Base-by-base conservation (phyloP, 2,329 filamentous ascomycete species). In the Apiospora saccharicola region DNA sequence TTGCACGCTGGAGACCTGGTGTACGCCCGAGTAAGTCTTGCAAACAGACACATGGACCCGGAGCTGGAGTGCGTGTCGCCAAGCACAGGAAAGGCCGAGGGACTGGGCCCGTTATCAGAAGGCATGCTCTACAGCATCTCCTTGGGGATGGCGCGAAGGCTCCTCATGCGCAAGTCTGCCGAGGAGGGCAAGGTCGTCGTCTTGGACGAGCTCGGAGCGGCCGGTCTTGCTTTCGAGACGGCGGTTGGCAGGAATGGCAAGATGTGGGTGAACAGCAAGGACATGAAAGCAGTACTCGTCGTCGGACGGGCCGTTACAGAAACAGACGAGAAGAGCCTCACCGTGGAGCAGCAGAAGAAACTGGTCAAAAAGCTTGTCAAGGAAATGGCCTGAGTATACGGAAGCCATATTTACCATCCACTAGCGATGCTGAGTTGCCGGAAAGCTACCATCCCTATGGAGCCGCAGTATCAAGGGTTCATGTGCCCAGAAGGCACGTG, bases 231-330 rank as follows among this genome's bases (percentile, higher is more conserved):
- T 26, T 99, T 98, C 81, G 96, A 99, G 86, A 93, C 97, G 73
- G 96, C 96, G 0, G 93, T 98, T 12, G 96, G 96, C 24, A 90
- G 94, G 79, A 99, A 99, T 82, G 96, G 96, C 53, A 92, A 90
- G 81, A 89, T 98, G 30, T 98, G 96, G 95, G 93, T 98, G 19
- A 92, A 96, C 79, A 95, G 93, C 76, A 93, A 92, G 41, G 92
- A 87, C 74, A 84, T 92, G 49, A 92, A 89, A 83, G 91, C 90
- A 44, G 92, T 95, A 10, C 85, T 98, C 74, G 88, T 90, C 0
- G 93, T 98, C 71, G 96, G 95, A 0, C 90, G 90, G 76, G 93
- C 94, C 61, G 85, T 99, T 68, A 88, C 89, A 77, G 90, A 94
- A 80, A 92, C 92, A n/a, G 95, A 98, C 80, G 88, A 92, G 78